Evolutionary conservation across 1,284 basidiomycete genomes (phyloP).

Genomic region (Rhizoctonia solani): DNA sequence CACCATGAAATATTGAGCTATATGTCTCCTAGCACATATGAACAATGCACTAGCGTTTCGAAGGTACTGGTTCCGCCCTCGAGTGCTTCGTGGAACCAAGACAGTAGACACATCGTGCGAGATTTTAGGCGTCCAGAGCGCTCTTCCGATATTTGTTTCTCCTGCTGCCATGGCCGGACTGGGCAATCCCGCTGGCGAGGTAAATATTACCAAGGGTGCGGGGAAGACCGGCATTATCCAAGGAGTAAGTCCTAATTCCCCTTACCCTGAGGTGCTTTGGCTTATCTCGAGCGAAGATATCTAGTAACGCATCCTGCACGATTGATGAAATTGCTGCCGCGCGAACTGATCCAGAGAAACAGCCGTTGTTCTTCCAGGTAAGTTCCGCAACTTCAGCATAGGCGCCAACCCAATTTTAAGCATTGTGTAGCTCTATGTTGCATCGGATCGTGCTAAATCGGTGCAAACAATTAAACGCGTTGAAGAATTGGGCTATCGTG

Average conservation of each 20-base stretch:
- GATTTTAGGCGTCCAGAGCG: slow-evolving; percentile 46
- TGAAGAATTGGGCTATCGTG: slow-evolving; percentile 49
- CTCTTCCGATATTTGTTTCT: slow-evolving; percentile 51
- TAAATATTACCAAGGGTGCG: slow-evolving; percentile 52
- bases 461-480: slow-evolving; percentile 53
- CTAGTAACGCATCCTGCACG: slow-evolving; percentile 48
- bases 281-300: slow-evolving; percentile 29
- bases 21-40: slow-evolving; percentile 41
- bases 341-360: slow-evolving; percentile 44
- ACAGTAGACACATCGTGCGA: slow-evolving; percentile 42
- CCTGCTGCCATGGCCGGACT: slow-evolving; percentile 54
- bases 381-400: neutral
- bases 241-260: slow-evolving; percentile 43
- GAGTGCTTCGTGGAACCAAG: slow-evolving; percentile 43
- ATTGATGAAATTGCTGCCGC: slow-evolving; percentile 55
- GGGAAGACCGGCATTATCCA: slow-evolving; percentile 50
- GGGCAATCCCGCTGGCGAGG: slow-evolving; percentile 53
- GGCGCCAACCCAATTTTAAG: neutral
- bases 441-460: slow-evolving; percentile 53
- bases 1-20: slow-evolving; percentile 5
- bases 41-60: slow-evolving; percentile 49
- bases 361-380: slow-evolving; percentile 50
- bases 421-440: slow-evolving; percentile 55
- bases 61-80: slow-evolving; percentile 51
- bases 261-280: neutral